These are phyloP conservation scores for Mycena citricolor DNA, from an alignment of 1,284 basidiomycete species.

Conservation along the genomic window DNA sequence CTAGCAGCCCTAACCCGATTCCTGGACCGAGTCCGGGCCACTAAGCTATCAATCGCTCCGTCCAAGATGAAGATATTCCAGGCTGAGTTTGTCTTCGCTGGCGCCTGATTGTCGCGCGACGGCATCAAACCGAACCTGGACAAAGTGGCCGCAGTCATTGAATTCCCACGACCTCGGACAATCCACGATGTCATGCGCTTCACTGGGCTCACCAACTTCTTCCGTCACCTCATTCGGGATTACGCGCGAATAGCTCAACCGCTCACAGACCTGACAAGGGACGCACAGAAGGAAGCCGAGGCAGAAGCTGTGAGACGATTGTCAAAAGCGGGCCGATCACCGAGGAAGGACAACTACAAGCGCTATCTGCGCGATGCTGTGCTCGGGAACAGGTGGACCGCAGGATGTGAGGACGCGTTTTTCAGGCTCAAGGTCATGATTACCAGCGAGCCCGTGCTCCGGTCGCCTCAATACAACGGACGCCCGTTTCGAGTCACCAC, in stretches of 20 bases:
- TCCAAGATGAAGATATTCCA: constrained; percentile 32
- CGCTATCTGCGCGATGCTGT: constrained; percentile 23
- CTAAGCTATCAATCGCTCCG: constrained; percentile 31
- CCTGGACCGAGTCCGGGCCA: constrained; percentile 23
- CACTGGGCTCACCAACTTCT: constrained; percentile 29
- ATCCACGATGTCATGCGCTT: constrained; percentile 28
- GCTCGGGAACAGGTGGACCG: constrained; percentile 28
- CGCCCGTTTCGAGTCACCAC: constrained; percentile 35
- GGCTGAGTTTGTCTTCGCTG: constrained; percentile 32
- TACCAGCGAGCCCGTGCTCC: constrained; percentile 31
- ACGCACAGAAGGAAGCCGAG: too few species aligned
- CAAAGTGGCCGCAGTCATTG: constrained; percentile 34
- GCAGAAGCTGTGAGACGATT: too few species aligned
- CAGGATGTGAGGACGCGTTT: constrained; percentile 31
- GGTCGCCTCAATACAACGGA: constrained; percentile 31
- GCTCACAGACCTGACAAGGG: constrained; percentile 28
- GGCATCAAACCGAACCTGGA: constrained; percentile 32
- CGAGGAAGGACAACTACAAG: constrained; percentile 27
- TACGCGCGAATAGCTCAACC: constrained; percentile 32
- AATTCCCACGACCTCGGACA: constrained; percentile 32
- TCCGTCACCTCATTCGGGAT: constrained; percentile 29
- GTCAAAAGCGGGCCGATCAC: too few species aligned
- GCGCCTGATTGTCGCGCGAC: constrained; percentile 27
- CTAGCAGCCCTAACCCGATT: constrained; percentile 24
- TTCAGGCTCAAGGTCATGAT: constrained; percentile 30